Evolutionary conservation across 1,284 basidiomycete species (phyloP), one percentile per base, ranked within the genome.

Genomic region (Sporisorium reilianum): DNA sequence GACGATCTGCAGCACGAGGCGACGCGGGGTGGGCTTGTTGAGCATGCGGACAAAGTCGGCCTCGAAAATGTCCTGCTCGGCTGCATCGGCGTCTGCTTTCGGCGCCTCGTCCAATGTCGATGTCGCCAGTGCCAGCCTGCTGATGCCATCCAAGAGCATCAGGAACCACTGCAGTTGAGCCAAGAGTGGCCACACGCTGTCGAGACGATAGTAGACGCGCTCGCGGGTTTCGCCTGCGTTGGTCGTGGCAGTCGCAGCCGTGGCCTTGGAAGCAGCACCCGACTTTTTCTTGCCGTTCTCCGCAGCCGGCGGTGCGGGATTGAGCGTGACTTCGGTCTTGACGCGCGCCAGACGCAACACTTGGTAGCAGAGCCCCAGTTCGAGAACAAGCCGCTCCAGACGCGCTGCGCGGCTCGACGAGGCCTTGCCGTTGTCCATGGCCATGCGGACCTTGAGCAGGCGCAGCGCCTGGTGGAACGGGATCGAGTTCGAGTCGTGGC

Each of bases 91-190:
- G 5, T 20, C 12, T n/a, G 44, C 23, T 12, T 50, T 28, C 1
- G 51, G 26, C 3, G 16, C 23, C 6, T 48, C 55, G 23, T 22
- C 32, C 18, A 42, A 41, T 1, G 44, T 49, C 28, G 55, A 58
- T 7, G 57, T 58, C 4, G 55, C 56, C 9, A 75, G 22, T 1
- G 72, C 67, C 0, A 75, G 42, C 40, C 55, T 58, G 23, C 59
- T 67, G 14, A 76, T 28, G 0, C 53, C 55, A 28, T 76, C 74
- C 30, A 76, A 45, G 9, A 73, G 58, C 14, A 41, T 45, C 32
- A 76, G 42, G 45, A 72, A 50, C 69, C 74, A 73, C 48, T 76
- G 69, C 9, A 76, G 49, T 40, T 76, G 69, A 6, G 69, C 69
- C 11, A 76, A 46, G 3, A 76, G 51, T 2, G 74, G 60, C 74